Evolutionary conservation across 768 basidiomycete species (phyloP), one percentile per base, ranked within the genome.

Genomic region (Termitomyces sp.): DNA sequence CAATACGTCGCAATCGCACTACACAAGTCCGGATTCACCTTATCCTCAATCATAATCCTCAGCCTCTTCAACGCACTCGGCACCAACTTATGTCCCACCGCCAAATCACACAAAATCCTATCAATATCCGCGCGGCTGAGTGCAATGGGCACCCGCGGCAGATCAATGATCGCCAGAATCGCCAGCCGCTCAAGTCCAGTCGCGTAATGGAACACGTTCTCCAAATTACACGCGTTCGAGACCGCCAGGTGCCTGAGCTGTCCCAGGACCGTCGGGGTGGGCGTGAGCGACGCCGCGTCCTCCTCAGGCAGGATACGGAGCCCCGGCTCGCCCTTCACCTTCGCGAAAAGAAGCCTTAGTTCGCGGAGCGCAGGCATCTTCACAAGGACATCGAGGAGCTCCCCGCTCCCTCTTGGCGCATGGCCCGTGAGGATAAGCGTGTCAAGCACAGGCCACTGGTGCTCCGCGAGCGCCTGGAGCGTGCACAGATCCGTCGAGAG

Each of bases 1-100:
- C 72, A 77, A n/a, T 64, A 58, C 42, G 28, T 42, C 11, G 66
- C 66, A n/a, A 76, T 65, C n/a, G 61, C 56, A 15, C 53, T 57
- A 53, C 71, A 71, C 32, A 76, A 54, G 6, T 61, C 64, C 0
- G 71, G 67, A 30, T 70, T 69, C 21, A 73, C 63, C 45, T 71
- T 69, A 34, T 74, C 73, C 61, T 75, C 75, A 30, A 73, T 68
- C 66, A 76, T 73, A 2, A 77, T 62, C 55, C 74, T 66, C 40
- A 77, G 58, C 35, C 63, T 64, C 55, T 58, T 60, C 54, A 77
- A 58, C 26, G 56, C 26, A 26, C 55, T 62, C 37, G 47, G 53
- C n/a, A 17, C 42, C 43, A 26, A 40, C 46, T 22, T 22, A 42
- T 55, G 52, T 5, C 64, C 66, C 11, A 53, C 48, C 19, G 56